These are phyloP conservation scores for Claviceps purpurea DNA, from an alignment of 2,329 filamentous ascomycete species.

Conservation along the genomic window DNA sequence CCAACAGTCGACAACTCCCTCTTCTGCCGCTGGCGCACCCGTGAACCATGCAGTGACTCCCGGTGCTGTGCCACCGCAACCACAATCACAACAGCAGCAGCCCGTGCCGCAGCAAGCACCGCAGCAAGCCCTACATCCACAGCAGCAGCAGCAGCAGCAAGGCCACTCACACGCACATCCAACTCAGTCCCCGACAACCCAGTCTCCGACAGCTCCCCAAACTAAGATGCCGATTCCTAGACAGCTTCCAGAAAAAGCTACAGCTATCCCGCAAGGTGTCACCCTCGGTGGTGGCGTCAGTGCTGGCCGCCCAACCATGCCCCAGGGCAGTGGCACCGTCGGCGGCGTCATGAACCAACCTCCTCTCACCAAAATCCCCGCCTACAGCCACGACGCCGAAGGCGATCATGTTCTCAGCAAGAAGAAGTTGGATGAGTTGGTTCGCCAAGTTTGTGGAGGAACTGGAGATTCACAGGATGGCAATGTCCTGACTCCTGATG, in stretches of 20 bases:
- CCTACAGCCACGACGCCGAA: constrained; percentile 79
- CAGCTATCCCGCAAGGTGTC: constrained; percentile 60
- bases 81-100: constrained; percentile 21
- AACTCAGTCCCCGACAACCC: constrained; percentile 28
- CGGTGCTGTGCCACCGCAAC: constrained; percentile 19
- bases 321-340: constrained; percentile 60
- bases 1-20: constrained; percentile 16
- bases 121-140: constrained; percentile 18
- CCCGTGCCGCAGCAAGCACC: constrained; percentile 16
- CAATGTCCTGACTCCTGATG: constrained; percentile 75
- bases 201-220: constrained; percentile 29
- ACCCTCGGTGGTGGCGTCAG: constrained; percentile 48
- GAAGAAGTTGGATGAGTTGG: constrained; percentile 92
- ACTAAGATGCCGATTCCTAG: constrained; percentile 74
- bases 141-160: constrained; percentile 17
- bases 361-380: constrained; percentile 65
- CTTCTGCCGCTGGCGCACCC: constrained; percentile 13
- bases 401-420: constrained; percentile 91
- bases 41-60: constrained; percentile 21
- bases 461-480: constrained; percentile 58
- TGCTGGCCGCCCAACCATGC: constrained; percentile 67
- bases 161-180: constrained; percentile 37
- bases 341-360: constrained; percentile 82
- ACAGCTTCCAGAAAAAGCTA: constrained; percentile 53
- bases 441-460: constrained; percentile 82